Evolutionary conservation across 2,329 filamentous ascomycete species (phyloP).

Genomic region (Paecilomyces fulvus): DNA sequence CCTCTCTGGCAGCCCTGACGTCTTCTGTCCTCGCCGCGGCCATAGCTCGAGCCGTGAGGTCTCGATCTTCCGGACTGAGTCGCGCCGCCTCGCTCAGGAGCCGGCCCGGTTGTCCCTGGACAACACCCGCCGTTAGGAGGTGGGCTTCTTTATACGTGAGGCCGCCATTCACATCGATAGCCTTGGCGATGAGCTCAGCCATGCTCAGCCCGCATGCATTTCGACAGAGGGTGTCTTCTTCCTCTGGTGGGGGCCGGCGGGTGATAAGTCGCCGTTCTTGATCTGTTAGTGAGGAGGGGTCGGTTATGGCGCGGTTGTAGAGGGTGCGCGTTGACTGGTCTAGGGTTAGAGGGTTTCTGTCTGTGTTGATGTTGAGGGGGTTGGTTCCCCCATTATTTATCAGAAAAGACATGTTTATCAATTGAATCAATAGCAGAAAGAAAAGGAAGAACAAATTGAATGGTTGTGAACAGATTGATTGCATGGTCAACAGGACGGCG

Average conservation of each 20-base stretch:
- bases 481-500: too few relatives aligned
- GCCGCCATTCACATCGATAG: conserved; percentile 3
- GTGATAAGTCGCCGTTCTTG: conserved; percentile 8
- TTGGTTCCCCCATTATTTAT: background rate
- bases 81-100: conserved; percentile 1
- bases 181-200: conserved; percentile 7
- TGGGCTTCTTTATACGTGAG: background rate
- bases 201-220: conserved; percentile 7
- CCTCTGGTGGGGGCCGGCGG: conserved; percentile 5
- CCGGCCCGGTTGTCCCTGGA: background rate
- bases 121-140: background rate
- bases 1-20: conserved; percentile 3
- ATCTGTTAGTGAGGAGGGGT: conserved; percentile 12
- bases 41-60: conserved; percentile 6
- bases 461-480: too few relatives aligned
- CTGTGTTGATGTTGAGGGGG: conserved; percentile 1
- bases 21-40: conserved; percentile 6
- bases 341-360: conserved; percentile 7
- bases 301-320: conserved; percentile 9
- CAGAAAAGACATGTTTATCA: background rate
- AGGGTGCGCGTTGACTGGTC: conserved; percentile 10
- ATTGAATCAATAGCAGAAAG: background rate
- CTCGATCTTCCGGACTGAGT: conserved; percentile 6
- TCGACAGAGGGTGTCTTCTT: conserved; percentile 9
- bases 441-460: too few relatives aligned